Evolutionary conservation across 2,329 filamentous ascomycete genomes (phyloP).

Genomic region (Penicillium sclerotiorum): DNA sequence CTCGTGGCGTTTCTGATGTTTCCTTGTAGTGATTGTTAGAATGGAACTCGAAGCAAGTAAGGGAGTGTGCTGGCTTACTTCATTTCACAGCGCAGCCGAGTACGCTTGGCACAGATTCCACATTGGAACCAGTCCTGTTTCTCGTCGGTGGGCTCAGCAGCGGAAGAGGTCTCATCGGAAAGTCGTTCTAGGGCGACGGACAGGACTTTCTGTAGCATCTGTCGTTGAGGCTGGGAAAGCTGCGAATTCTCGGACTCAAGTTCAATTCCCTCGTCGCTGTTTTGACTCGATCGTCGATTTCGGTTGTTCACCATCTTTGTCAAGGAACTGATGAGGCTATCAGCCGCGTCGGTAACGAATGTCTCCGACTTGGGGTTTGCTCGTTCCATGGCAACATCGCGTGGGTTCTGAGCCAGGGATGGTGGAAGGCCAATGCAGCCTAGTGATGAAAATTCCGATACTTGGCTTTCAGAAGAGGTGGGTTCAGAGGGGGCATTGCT

Average conservation of each 20-base stretch:
- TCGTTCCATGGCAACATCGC: neutral
- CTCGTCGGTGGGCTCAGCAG: constrained; percentile 10
- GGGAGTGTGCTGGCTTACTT: constrained; percentile 30
- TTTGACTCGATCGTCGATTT: constrained; percentile 24
- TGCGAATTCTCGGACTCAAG: constrained; percentile 21
- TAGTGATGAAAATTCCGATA: neutral
- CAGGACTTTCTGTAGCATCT: constrained; percentile 37
- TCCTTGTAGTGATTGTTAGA: constrained; percentile 54
- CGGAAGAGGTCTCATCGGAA: constrained; percentile 15
- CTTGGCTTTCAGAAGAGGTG: neutral
- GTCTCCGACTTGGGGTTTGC: constrained; percentile 20
- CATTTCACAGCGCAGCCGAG: constrained; percentile 39
- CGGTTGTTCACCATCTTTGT: constrained; percentile 35
- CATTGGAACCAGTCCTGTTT: constrained; percentile 35
- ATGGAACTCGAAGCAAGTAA: neutral
- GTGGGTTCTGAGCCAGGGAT: neutral
- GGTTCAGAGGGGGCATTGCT: neutral
- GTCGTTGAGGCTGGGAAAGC: constrained; percentile 32
- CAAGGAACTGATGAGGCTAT: constrained; percentile 37
- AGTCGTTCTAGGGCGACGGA: constrained; percentile 32
- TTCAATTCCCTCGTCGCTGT: constrained; percentile 25
- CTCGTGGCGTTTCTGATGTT: constrained; percentile 80
- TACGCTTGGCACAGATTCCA: constrained; percentile 33
- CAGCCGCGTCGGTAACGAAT: constrained; percentile 33
- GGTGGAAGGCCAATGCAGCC: neutral